Conservation (phyloP, 768 basidiomycete genomes). For the Kockovaella imperatae region DNA sequence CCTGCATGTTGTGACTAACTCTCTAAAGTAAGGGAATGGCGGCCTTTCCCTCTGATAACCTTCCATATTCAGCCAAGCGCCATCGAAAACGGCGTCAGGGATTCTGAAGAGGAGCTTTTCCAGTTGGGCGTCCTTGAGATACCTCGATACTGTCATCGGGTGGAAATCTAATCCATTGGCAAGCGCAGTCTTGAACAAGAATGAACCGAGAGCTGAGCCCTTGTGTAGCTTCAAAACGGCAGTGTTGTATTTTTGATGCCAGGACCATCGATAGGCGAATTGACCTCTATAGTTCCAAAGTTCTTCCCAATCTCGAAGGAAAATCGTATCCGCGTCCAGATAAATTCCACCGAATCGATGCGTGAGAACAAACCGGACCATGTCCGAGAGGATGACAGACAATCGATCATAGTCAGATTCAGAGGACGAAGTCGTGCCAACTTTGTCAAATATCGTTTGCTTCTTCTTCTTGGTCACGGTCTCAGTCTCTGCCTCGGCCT, state of each 20-base stretch:
- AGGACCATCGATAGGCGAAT: slow-evolving; percentile 94
- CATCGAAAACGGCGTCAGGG: slow-evolving; percentile 92
- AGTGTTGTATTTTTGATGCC: slow-evolving; percentile 88
- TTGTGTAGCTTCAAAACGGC: slow-evolving; percentile 92
- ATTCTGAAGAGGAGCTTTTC: slow-evolving; percentile 76
- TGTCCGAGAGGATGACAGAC: slow-evolving; percentile 88
- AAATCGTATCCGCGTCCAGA: slow-evolving; percentile 90
- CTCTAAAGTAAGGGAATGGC: slow-evolving; percentile 85
- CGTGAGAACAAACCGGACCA: slow-evolving; percentile 95
- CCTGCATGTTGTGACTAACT: slow-evolving; percentile 49
- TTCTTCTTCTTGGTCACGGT: slow-evolving; percentile 36
- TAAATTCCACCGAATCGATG: slow-evolving; percentile 95
- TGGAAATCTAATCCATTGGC: slow-evolving; percentile 91
- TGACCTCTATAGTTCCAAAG: slow-evolving; percentile 95
- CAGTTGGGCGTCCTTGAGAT: slow-evolving; percentile 78
- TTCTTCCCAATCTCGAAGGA: slow-evolving; percentile 97
- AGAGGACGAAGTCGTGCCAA: slow-evolving; percentile 84
- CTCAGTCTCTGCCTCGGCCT: slow-evolving; percentile 16
- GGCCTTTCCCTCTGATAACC: slow-evolving; percentile 84
- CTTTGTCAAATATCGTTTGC: slow-evolving; percentile 63
- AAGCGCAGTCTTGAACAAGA: slow-evolving; percentile 87
- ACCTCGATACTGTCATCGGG: slow-evolving; percentile 86
- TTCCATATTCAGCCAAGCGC: slow-evolving; percentile 93
- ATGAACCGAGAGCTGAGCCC: slow-evolving; percentile 79
- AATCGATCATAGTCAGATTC: slow-evolving; percentile 79